These are phyloP conservation scores for Russula sp. DNA, from an alignment of 768 basidiomycete genomes.

Conservation along the genomic window DNA sequence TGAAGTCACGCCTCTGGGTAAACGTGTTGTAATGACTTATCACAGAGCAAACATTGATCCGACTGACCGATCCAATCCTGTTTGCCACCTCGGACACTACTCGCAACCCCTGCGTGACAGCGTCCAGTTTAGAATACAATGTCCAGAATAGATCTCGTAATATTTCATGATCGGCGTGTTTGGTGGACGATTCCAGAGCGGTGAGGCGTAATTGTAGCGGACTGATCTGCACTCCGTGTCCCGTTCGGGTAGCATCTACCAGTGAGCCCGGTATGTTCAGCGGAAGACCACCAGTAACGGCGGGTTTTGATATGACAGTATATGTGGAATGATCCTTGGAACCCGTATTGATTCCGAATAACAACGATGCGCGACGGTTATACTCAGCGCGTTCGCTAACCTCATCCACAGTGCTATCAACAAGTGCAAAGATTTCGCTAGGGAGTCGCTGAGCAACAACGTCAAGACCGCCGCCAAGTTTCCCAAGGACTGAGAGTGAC, in stretches of 20 bases:
- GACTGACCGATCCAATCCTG: conserved; percentile 82
- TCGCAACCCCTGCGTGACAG: conserved; percentile 84
- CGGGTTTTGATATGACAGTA: conserved; percentile 36
- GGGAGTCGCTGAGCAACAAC: conserved; percentile 75
- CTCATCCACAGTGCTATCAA: conserved; percentile 84
- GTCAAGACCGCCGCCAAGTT: conserved; percentile 79
- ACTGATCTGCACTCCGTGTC: conserved; percentile 31
- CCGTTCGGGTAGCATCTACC: conserved; percentile 7
- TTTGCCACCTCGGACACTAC: conserved; percentile 87
- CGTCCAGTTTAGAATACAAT: conserved; percentile 89
- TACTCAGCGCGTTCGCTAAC: conserved; percentile 88
- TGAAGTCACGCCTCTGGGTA: conserved; percentile 79
- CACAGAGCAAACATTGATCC: not conserved
- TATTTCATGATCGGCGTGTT: conserved; percentile 74
- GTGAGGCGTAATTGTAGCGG: conserved; percentile 57
- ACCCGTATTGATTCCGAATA: conserved; percentile 24
- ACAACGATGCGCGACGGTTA: conserved; percentile 43
- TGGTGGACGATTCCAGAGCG: conserved; percentile 65
- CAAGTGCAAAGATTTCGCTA: conserved; percentile 73
- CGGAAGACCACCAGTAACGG: conserved; percentile 22
- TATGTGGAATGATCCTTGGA: conserved; percentile 38
- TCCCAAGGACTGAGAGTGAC: conserved; percentile 86
- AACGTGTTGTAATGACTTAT: not conserved
- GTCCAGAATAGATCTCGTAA: conserved; percentile 95
- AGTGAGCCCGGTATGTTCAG: conserved; percentile 13